Base-by-base conservation (phyloP, 2,329 filamentous ascomycete species). In the Cercospora nicotianae region DNA sequence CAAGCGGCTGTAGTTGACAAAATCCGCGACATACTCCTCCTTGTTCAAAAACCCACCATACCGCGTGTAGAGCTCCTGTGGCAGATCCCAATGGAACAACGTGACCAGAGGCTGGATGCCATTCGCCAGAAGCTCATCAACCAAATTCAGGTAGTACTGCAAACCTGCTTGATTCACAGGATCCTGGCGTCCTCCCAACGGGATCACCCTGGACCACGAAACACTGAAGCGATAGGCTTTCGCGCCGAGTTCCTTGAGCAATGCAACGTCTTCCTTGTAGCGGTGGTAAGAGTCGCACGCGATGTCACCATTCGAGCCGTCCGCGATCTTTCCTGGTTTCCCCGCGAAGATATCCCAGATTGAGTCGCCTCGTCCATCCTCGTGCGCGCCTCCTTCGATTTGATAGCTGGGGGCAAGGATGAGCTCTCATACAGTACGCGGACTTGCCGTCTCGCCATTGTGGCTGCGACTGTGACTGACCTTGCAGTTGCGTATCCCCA, bases 261-360 rank as follows among this genome's bases (percentile, higher is more conserved):
- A 86, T 10, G 84, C 87, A 76, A 96, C 91, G 77, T 96, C 93
- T 76, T 91, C 90, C 45, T 83, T 84, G 61, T 89, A 92, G 63
- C 90, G 89, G 81, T 94, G 89, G 84, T 96, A 96, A 30, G 91
- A 94, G 82, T 96, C 92, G 81, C 93, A 96, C 42, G 93, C 92
- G 53, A 91, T 86, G 62, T 87, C 89, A 63, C 93, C 93, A 53
- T 88, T 90, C 73, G 85, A 89, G 67, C 88, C 90, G 75, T 92
- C 91, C 65, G 92, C 91, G 75, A 95, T 93, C 81, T 95, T 96
- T 75, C 91, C 91, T 6, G 90, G 89, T 64, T 88, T 90, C 70
- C 87, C 87, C 81, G 91, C 94, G 82, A 96, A 96, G n/a, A 87
- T 90, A 81, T 96, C 93, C 93, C 93, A 96, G 79, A 96, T 95